phyloP scores from a whole-genome alignment of 768 basidiomycete species.

The Tulasnella calospora region DNA sequence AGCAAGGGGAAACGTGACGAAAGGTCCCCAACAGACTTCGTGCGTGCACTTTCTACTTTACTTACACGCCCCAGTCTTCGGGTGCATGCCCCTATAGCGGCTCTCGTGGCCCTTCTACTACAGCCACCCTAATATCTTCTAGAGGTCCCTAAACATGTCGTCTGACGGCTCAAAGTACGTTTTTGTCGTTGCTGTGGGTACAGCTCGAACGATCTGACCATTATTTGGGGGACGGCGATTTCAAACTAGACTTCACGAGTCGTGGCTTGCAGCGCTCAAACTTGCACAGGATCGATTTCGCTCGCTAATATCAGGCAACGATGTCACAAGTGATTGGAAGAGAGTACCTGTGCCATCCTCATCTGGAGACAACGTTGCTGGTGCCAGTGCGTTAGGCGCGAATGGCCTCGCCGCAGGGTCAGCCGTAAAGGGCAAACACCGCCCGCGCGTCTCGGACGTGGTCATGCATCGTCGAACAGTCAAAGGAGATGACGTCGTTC shows the following conservation, averaged over 20 bases:
- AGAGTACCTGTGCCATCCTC: slow-evolving; percentile 49
- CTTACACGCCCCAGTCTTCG: background rate
- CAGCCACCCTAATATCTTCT: too few species aligned
- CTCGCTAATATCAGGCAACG: slow-evolving; percentile 59
- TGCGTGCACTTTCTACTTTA: background rate
- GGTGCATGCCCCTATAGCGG: slow-evolving; percentile 1
- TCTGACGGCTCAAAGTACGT: slow-evolving; percentile 23
- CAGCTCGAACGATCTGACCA: slow-evolving; percentile 2
- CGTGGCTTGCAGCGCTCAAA: slow-evolving; percentile 72
- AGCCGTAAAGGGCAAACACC: slow-evolving; percentile 59
- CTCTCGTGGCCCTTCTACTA: background rate
- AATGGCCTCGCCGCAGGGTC: slow-evolving; percentile 31
- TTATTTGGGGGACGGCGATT: background rate
- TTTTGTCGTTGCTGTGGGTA: background rate
- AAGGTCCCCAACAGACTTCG: background rate
- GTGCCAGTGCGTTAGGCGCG: slow-evolving; percentile 17
- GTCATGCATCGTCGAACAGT: slow-evolving; percentile 66
- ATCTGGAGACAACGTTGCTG: background rate
- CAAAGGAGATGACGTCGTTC: slow-evolving; percentile 72
- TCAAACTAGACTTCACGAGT: slow-evolving; percentile 60
- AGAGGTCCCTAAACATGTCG: background rate
- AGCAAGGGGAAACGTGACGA: background rate
- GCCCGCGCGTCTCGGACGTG: slow-evolving; percentile 58
- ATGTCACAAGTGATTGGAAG: slow-evolving; percentile 67
- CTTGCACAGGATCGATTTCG: slow-evolving; percentile 74